Conservation (phyloP, 1,284 basidiomycete genomes). For the Malassezia equina region DNA sequence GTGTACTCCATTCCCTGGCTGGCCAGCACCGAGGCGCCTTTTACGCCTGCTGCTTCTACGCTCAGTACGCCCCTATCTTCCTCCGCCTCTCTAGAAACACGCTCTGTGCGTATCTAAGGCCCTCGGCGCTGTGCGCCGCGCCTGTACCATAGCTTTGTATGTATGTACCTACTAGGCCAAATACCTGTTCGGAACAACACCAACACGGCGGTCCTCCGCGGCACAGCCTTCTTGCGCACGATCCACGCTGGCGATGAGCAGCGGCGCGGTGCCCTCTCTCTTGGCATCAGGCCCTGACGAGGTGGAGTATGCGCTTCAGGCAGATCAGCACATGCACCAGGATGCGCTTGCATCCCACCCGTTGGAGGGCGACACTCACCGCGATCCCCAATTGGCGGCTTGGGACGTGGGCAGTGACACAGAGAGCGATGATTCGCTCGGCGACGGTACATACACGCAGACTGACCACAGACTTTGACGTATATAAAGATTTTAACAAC, state of each 20-base stretch:
- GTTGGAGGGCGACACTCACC: not conserved
- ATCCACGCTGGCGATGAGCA: not conserved
- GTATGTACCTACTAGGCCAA: constrained; percentile 4
- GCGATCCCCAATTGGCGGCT: not conserved
- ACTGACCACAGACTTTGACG: constrained; percentile 10
- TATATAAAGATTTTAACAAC: constrained; percentile 16
- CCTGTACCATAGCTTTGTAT: not conserved
- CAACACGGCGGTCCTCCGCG: constrained; percentile 1
- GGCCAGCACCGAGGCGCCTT: not conserved
- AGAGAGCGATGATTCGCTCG: constrained; percentile 5
- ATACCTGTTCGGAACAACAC: constrained; percentile 2
- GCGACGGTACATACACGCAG: not conserved
- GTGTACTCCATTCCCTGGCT: constrained; percentile 12
- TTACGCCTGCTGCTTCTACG: not conserved
- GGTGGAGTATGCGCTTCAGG: not conserved
- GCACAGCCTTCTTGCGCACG: not conserved
- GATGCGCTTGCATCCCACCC: not conserved
- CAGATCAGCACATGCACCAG: not conserved
- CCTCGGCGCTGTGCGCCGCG: not conserved
- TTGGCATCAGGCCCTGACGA: not conserved
- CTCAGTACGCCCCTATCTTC: not conserved
- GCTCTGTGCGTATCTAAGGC: not conserved
- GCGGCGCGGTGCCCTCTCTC: not conserved
- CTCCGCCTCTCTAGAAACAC: not conserved
- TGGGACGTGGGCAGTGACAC: constrained; percentile 3